A percentile compares a stretch with the other conserved stretches of the same genome.
Conservation (phyloP, 345 rosid species). For the Salix suchowensis region DNA sequence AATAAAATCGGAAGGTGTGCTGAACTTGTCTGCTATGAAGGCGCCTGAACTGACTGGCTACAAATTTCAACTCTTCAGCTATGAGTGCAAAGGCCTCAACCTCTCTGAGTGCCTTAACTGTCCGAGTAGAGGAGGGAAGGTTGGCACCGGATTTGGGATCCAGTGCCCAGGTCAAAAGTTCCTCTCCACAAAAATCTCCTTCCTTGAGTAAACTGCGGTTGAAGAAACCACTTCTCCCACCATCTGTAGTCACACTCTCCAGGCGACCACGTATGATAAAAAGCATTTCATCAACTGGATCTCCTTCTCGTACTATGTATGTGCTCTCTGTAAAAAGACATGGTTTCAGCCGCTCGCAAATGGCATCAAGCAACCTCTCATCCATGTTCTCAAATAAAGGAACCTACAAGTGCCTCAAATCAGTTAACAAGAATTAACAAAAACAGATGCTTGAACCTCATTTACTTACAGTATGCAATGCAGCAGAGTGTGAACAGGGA, state of each 20-base stretch:
- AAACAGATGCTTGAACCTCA: background rate
- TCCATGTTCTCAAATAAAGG: slow-evolving; percentile 93
- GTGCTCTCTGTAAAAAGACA: slow-evolving; percentile 71
- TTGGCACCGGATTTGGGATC: slow-evolving; percentile 88
- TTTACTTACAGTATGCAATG: background rate
- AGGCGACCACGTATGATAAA: slow-evolving; percentile 94
- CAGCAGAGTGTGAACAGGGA: background rate
- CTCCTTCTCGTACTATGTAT: slow-evolving; percentile 87
- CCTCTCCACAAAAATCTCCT: slow-evolving; percentile 97
- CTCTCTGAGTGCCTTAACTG: slow-evolving; percentile 77
- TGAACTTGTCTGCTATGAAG: slow-evolving; percentile 95
- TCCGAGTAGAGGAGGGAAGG: slow-evolving; percentile 93
- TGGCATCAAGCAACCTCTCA: slow-evolving; percentile 91
- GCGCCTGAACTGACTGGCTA: slow-evolving; percentile 89
- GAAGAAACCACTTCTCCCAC: slow-evolving; percentile 95
- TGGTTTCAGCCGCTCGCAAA: slow-evolving; percentile 89
- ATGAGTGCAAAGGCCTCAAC: slow-evolving; percentile 88
- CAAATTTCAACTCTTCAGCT: slow-evolving; percentile 90
- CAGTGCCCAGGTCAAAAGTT: slow-evolving; percentile 93
- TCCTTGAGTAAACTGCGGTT: slow-evolving; percentile 72
- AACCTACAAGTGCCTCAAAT: slow-evolving; percentile 43
- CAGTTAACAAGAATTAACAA: background rate
- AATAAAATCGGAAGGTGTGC: slow-evolving; percentile 92
- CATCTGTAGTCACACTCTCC: slow-evolving; percentile 91
- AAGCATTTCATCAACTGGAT: slow-evolving; percentile 96